These are phyloP conservation scores for Paecilomyces sp. DNA, from an alignment of 2,329 filamentous ascomycete species.

Conservation along the genomic window DNA sequence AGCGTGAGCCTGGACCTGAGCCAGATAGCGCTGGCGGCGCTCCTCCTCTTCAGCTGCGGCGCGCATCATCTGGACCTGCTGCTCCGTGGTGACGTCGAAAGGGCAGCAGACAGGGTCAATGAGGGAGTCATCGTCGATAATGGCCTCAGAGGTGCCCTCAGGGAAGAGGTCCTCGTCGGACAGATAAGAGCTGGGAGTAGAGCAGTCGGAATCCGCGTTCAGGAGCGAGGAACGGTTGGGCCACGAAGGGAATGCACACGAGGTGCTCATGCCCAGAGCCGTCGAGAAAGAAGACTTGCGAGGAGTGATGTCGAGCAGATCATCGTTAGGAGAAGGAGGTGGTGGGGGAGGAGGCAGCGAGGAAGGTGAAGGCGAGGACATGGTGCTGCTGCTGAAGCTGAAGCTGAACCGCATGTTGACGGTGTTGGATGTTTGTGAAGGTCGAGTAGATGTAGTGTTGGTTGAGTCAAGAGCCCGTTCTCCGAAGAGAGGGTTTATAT, in stretches of 20 bases:
- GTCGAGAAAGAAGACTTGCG: constrained; percentile 37
- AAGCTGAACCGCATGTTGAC: constrained; percentile 17
- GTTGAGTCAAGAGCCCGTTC: neutral
- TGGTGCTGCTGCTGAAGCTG: constrained; percentile 17
- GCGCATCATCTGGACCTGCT: constrained; percentile 31
- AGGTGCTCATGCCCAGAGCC: constrained; percentile 29
- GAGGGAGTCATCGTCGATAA: constrained; percentile 21
- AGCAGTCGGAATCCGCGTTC: constrained; percentile 20
- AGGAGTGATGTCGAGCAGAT: constrained; percentile 32
- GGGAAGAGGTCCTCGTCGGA: constrained; percentile 37
- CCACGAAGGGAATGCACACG: constrained; percentile 39
- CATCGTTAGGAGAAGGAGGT: constrained; percentile 31
- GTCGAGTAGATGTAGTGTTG: neutral
- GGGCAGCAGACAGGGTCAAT: constrained; percentile 14
- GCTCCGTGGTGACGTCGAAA: constrained; percentile 29
- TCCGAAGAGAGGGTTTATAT: neutral
- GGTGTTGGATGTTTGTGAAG: constrained; percentile 1
- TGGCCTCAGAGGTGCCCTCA: constrained; percentile 20
- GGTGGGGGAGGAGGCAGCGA: constrained; percentile 29
- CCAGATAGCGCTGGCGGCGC: constrained; percentile 28
- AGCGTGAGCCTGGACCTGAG: constrained; percentile 34
- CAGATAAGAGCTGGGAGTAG: constrained; percentile 30
- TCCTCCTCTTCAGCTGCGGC: constrained; percentile 29
- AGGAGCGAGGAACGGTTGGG: constrained; percentile 34
- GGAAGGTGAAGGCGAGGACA: constrained; percentile 19